Percentiles rank a stretch among this genome's conserved stretches.
phyloP scores from a whole-genome alignment of 768 basidiomycete genomes.

The Lentinula edodes region DNA sequence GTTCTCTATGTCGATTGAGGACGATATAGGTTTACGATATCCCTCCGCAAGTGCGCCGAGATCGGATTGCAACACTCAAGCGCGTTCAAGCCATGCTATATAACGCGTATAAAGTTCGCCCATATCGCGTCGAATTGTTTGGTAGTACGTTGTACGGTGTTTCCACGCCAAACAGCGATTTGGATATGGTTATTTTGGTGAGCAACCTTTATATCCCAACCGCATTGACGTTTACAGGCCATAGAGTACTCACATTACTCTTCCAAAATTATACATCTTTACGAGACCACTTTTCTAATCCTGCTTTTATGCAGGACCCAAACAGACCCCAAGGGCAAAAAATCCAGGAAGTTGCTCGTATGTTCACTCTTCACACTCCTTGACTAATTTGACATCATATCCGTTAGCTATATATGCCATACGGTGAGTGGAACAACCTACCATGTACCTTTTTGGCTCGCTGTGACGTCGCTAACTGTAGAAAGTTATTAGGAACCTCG shows the following conservation, averaged over 20 bases:
- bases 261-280: neutral
- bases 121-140: constrained; percentile 34
- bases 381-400: neutral
- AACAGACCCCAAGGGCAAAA: constrained; percentile 17
- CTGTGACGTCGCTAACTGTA: neutral
- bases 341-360: neutral
- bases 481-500: constrained; percentile 21
- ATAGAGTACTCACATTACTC: too few species aligned
- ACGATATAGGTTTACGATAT: neutral
- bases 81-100: constrained; percentile 21
- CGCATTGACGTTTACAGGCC: too few species aligned
- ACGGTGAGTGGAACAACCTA: neutral
- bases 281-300: neutral
- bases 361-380: neutral
- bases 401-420: neutral
- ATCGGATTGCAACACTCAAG: neutral
- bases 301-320: constrained; percentile 23
- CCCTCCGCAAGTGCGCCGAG: neutral
- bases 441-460: constrained; percentile 4
- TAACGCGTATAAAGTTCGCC: constrained; percentile 20
- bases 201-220: constrained; percentile 8
- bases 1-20: neutral
- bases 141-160: constrained; percentile 49
- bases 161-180: constrained; percentile 33
- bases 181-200: constrained; percentile 50